These are phyloP conservation scores for Omphalotus olearius DNA, from an alignment of 1,284 basidiomycete genomes.

Conservation along the genomic window DNA sequence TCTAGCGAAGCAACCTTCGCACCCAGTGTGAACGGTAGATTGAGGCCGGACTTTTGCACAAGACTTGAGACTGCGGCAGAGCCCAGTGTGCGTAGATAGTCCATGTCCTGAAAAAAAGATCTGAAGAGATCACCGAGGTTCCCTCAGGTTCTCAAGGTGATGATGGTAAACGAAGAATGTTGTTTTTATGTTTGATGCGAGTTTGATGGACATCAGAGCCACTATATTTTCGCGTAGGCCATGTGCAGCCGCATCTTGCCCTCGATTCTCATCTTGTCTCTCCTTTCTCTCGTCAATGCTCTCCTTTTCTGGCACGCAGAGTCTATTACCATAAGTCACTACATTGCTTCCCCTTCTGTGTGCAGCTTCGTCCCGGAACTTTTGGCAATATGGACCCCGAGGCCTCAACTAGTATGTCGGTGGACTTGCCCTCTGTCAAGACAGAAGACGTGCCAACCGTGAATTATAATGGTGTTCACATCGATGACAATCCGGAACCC, in stretches of 20 bases:
- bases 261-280: conserved; percentile 7
- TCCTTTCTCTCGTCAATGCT: not conserved
- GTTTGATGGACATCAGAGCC: not conserved
- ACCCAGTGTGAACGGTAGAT: conserved; percentile 86
- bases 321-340: not conserved
- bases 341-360: not conserved
- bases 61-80: conserved; percentile 86
- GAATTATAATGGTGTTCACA: conserved; percentile 15
- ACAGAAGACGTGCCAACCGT: not conserved
- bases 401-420: conserved; percentile 1
- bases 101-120: conserved; percentile 49
- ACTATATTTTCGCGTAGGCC: conserved; percentile 1
- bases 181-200: not conserved
- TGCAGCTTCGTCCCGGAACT: not conserved
- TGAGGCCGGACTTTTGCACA: conserved; percentile 87
- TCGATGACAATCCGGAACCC: conserved; percentile 32
- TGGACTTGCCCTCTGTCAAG: conserved; percentile 1
- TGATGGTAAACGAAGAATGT: not conserved
- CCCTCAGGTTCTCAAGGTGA: no score
- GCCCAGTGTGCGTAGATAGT: conserved; percentile 79
- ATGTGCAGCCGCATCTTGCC: conserved; percentile 6
- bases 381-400: conserved; percentile 1
- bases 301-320: not conserved
- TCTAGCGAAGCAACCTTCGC: conserved; percentile 69
- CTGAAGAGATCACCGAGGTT: not conserved